Percentiles rank a stretch among this genome's conserved stretches.
These are phyloP conservation scores for Pseudognaphalium luteoalbum DNA, from an alignment of 129 eudicot species.

Conservation along the genomic window DNA sequence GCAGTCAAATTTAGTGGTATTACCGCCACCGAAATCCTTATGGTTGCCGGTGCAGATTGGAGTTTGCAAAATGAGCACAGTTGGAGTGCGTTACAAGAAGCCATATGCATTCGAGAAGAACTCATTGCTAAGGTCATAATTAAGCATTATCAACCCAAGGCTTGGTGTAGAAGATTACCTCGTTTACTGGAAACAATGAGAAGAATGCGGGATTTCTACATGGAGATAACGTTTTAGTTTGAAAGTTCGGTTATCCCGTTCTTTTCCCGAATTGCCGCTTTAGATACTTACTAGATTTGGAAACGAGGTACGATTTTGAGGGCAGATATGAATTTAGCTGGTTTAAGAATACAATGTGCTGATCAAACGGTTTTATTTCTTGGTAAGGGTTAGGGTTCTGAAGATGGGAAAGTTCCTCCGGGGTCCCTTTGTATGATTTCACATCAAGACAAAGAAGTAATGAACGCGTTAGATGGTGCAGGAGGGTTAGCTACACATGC, in stretches of 20 bases:
- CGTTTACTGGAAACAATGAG: slow-evolving; percentile 42
- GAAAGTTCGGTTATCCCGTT: slow-evolving; percentile 56
- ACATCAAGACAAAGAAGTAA: slow-evolving; percentile 50
- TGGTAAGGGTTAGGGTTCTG: slow-evolving; percentile 57
- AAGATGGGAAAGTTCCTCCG: slow-evolving; percentile 37
- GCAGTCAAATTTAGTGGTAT: slow-evolving; percentile 42
- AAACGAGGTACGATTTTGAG: slow-evolving; percentile 49
- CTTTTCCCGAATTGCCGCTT: slow-evolving; percentile 51
- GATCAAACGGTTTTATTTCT: slow-evolving; percentile 48
- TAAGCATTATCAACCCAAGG: slow-evolving; percentile 44
- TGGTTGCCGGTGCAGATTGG: slow-evolving; percentile 57
- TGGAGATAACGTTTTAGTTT: slow-evolving; percentile 51
- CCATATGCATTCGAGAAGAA: slow-evolving; percentile 45
- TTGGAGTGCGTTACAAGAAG: slow-evolving; percentile 59
- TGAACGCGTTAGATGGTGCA: slow-evolving; percentile 51
- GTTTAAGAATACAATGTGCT: slow-evolving; percentile 48
- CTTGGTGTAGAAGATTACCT: slow-evolving; percentile 55
- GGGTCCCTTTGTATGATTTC: slow-evolving; percentile 51
- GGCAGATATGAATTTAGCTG: slow-evolving; percentile 58
- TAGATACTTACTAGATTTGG: slow-evolving; percentile 58
- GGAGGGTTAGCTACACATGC: slow-evolving; percentile 44
- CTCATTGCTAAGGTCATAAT: slow-evolving; percentile 41
- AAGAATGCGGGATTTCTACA: slow-evolving; percentile 53
- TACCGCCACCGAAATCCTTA: slow-evolving; percentile 42
- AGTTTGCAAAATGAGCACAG: slow-evolving; percentile 52